phyloP scores from a whole-genome alignment of 1,284 basidiomycete species.

The Sanghuangporus sanghuang region DNA sequence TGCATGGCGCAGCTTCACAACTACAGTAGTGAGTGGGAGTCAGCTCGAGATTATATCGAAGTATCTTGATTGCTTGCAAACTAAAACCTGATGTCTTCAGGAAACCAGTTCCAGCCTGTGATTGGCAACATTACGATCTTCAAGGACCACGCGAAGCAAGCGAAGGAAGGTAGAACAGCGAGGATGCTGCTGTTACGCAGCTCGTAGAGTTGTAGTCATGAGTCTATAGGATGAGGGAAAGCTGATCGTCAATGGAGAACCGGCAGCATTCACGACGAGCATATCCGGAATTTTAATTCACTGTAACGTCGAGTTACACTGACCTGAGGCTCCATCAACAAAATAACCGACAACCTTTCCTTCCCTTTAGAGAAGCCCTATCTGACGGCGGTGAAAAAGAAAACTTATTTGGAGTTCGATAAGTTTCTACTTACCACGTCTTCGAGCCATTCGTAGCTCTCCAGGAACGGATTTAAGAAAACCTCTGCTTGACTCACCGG shows the following conservation, averaged over 20 bases:
- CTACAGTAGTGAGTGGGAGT: constrained; percentile 37
- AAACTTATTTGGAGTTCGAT: too few species aligned
- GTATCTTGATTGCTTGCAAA: constrained; percentile 35
- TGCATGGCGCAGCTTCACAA: constrained; percentile 25
- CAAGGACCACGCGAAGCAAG: constrained; percentile 36
- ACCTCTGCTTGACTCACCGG: too few species aligned
- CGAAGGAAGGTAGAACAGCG: constrained; percentile 31
- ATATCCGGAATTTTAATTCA: constrained; percentile 27
- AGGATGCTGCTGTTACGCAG: constrained; percentile 36
- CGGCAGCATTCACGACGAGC: constrained; percentile 36
- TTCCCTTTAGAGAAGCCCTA: constrained; percentile 27
- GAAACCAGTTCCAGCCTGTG: constrained; percentile 39
- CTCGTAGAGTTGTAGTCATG: constrained; percentile 26
- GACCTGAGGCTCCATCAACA: constrained; percentile 15
- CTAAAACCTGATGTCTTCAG: constrained; percentile 31
- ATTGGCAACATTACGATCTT: constrained; percentile 39
- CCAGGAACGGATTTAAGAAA: too few species aligned
- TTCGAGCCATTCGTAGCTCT: too few species aligned
- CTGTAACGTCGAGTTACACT: background rate
- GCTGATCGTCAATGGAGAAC: constrained; percentile 37
- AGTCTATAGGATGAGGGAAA: constrained; percentile 36
- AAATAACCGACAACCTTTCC: constrained; percentile 39
- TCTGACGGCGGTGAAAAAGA: too few species aligned
- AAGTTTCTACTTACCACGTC: too few species aligned
- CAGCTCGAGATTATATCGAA: constrained; percentile 33